Percentiles rank a stretch among this genome's conserved stretches.
Evolutionary conservation across 2,329 filamentous ascomycete species (phyloP).

Genomic region (Fusarium dlaminii): DNA sequence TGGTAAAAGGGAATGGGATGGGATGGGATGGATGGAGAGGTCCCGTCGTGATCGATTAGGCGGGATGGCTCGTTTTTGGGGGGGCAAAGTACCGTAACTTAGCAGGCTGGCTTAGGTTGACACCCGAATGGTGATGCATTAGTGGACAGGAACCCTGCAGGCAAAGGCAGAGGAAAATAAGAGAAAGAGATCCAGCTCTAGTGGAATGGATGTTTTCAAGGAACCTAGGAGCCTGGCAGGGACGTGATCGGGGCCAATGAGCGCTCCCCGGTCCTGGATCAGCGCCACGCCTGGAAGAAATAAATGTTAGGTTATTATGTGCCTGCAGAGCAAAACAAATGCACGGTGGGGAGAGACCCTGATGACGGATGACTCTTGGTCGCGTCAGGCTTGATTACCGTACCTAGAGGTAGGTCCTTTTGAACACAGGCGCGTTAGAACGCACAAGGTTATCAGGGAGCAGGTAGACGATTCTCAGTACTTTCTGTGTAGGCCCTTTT

Average conservation of each 20-base stretch:
- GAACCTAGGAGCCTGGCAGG: slow-evolving; percentile 40
- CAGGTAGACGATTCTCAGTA: not conserved
- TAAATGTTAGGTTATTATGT: not conserved
- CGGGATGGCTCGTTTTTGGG: slow-evolving; percentile 25
- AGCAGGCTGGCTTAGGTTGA: slow-evolving; percentile 25
- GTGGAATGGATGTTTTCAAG: slow-evolving; percentile 17
- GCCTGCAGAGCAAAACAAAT: slow-evolving; percentile 5
- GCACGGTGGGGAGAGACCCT: slow-evolving; percentile 13
- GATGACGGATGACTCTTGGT: slow-evolving; percentile 31
- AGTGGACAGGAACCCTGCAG: slow-evolving; percentile 44
- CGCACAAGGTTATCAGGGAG: not conserved
- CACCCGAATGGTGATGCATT: slow-evolving; percentile 44
- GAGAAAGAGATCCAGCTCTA: slow-evolving; percentile 34
- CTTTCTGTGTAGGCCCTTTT: not conserved
- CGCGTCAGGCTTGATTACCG: not conserved
- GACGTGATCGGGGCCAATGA: slow-evolving; percentile 46
- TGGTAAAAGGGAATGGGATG: slow-evolving; percentile 31
- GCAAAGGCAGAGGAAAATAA: slow-evolving; percentile 39
- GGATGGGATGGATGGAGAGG: not conserved
- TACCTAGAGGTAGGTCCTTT: not conserved
- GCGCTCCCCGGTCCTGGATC: slow-evolving; percentile 33
- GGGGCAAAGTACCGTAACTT: slow-evolving; percentile 21
- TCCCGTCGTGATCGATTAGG: slow-evolving; percentile 27
- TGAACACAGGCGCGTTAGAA: not conserved
- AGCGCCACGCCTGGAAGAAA: slow-evolving; percentile 40